phyloP scores from a whole-genome alignment of 192 early-diverging fungal genomes.

The Gonapodya prolifera region DNA sequence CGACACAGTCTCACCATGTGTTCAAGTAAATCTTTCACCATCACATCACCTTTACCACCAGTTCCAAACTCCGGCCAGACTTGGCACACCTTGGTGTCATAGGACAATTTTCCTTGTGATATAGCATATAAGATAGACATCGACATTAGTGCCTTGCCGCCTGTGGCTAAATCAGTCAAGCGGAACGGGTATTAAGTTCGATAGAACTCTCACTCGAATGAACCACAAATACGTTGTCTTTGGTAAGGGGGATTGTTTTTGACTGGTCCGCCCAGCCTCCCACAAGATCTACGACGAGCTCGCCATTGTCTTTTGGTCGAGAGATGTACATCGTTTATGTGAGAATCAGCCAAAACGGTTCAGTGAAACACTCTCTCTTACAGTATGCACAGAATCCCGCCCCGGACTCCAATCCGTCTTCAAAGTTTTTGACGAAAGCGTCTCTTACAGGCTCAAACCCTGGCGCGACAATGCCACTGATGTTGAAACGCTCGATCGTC shows the following conservation, averaged over 20 bases:
- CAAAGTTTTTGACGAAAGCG: background rate
- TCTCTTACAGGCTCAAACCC: background rate
- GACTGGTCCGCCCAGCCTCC: background rate
- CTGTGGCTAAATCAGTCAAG: no score
- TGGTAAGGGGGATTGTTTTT: background rate
- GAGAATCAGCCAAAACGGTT: no score
- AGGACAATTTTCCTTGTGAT: background rate
- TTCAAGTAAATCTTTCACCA: background rate
- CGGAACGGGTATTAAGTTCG: no score
- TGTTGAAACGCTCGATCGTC: background rate
- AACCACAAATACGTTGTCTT: background rate
- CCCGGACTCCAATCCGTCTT: background rate
- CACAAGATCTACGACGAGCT: background rate
- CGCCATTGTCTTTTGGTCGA: background rate
- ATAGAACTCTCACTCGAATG: no score
- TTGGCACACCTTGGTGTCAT: background rate
- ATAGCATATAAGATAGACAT: background rate
- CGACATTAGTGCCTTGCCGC: background rate
- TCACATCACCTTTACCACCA: background rate
- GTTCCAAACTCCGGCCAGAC: background rate
- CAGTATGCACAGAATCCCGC: background rate
- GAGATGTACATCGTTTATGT: background rate
- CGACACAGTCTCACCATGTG: background rate
- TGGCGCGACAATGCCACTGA: background rate
- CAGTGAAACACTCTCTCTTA: no score